Conservation (phyloP, 2,329 filamentous ascomycete species). For the Waltergamsia citrina region DNA sequence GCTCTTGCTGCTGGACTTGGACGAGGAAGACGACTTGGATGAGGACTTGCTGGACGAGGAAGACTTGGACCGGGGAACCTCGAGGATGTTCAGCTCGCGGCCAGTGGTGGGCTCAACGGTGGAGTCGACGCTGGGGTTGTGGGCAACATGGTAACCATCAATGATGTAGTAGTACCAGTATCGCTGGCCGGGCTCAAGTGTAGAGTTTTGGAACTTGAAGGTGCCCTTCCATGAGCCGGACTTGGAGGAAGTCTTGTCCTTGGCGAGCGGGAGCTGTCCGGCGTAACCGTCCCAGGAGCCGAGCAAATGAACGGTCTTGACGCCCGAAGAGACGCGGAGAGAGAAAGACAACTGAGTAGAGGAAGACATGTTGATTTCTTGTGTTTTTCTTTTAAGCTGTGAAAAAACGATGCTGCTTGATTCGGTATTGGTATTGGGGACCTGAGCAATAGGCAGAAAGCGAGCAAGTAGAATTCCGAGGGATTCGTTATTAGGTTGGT, state of each 20-base stretch:
- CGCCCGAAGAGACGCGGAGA: conserved; percentile 89
- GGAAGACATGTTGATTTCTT: conserved; percentile 60
- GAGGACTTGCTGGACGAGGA: conserved; percentile 31
- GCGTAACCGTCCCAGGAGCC: conserved; percentile 98
- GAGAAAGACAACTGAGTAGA: conserved; percentile 90
- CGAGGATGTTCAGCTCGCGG: conserved; percentile 94
- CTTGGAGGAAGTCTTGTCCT: conserved; percentile 75
- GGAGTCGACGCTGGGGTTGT: conserved; percentile 84
- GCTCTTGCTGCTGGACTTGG: conserved; percentile 17
- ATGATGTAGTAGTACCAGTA: conserved; percentile 99
- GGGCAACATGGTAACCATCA: conserved; percentile 95
- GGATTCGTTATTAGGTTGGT: conserved; percentile 33
- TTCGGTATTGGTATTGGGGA: conserved; percentile 5
- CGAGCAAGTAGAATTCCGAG: conserved; percentile 49
- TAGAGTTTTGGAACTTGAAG: conserved; percentile 86
- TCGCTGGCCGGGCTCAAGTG: conserved; percentile 77
- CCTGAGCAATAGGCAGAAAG: conserved; percentile 21
- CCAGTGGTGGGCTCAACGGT: conserved; percentile 94
- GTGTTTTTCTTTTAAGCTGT: conserved; percentile 11
- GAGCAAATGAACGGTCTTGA: conserved; percentile 95
- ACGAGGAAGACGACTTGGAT: conserved; percentile 32
- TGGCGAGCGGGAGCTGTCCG: conserved; percentile 88
- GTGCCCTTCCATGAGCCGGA: conserved; percentile 90
- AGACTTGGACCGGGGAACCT: conserved; percentile 56
- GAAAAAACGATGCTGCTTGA: conserved; percentile 6